Evolutionary conservation across 148 eudicot species (phyloP).

Genomic region (Chenopodium album): DNA sequence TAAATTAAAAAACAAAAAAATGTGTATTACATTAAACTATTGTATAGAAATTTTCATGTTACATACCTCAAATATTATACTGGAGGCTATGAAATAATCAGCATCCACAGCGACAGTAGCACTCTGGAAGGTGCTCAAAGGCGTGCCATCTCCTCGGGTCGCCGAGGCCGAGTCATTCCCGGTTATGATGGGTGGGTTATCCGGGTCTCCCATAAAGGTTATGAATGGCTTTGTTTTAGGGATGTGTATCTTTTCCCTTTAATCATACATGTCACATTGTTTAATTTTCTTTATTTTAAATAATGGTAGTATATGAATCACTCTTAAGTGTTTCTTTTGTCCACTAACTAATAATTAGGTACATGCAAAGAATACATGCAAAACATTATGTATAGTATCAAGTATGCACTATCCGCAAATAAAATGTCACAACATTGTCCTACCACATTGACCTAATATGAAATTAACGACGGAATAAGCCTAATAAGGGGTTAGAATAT

Average conservation of each 20-base stretch:
- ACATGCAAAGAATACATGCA: background rate
- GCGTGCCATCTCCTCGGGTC: conserved; percentile 27
- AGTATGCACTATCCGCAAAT: background rate
- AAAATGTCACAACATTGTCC: background rate
- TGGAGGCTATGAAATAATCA: conserved; percentile 54
- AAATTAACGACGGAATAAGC: too few species aligned
- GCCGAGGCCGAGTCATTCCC: conserved; percentile 53
- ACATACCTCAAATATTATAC: conserved; percentile 52
- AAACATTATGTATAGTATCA: too few species aligned
- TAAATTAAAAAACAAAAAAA: too few species aligned
- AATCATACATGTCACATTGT: background rate
- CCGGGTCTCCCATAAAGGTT: conserved; percentile 42
- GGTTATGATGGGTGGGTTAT: conserved; percentile 56
- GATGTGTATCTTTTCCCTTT: conserved; percentile 61
- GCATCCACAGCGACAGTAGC: conserved; percentile 62
- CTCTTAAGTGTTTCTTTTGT: background rate
- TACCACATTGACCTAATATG: background rate
- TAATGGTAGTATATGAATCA: background rate
- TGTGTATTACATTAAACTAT: too few species aligned
- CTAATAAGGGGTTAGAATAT: too few species aligned
- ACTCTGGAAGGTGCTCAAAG: conserved; percentile 44
- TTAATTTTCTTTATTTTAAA: background rate
- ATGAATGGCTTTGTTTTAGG: conserved; percentile 47
- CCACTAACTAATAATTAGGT: background rate
- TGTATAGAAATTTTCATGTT: too few species aligned